Percentiles rank a stretch among this genome's conserved stretches.
These are phyloP conservation scores for Xylaria multiplex DNA, from an alignment of 2,329 filamentous ascomycete species.

Conservation along the genomic window DNA sequence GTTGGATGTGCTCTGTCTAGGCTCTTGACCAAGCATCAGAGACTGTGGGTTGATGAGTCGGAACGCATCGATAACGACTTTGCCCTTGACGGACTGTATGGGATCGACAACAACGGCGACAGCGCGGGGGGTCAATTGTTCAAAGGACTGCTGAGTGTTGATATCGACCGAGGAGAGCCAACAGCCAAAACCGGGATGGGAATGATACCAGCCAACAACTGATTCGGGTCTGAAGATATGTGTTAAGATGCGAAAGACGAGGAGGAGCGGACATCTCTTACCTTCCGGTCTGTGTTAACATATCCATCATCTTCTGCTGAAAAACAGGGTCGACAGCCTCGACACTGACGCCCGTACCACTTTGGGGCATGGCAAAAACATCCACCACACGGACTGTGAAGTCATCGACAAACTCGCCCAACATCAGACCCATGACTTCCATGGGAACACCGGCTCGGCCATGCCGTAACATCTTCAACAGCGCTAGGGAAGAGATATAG, in stretches of 20 bases:
- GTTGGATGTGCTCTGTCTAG: conserved; percentile 97
- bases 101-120: conserved; percentile 98
- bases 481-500: conserved; percentile 96
- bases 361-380: conserved; percentile 99
- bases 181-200: conserved; percentile 98
- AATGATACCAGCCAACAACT: conserved; percentile 99
- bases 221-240: conserved; percentile 78
- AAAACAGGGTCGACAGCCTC: conserved; percentile 98
- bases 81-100: conserved; percentile 99
- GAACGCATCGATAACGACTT: conserved; percentile 99
- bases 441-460: conserved; percentile 97
- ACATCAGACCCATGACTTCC: conserved; percentile 99
- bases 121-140: conserved; percentile 94
- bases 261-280: conserved; percentile 55
- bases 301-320: conserved; percentile 99
- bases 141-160: conserved; percentile 99
- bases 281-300: conserved; percentile 97
- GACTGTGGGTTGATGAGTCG: conserved; percentile 98
- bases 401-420: conserved; percentile 98
- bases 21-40: conserved; percentile 97
- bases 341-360: conserved; percentile 96
- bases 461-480: conserved; percentile 98
- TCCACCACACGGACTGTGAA: conserved; percentile 98
- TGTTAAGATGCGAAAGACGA: conserved; percentile 20
- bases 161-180: conserved; percentile 99